Percentiles rank a stretch among this genome's conserved stretches.
These are phyloP conservation scores for Pouteria campechiana DNA, from an alignment of 179 eudicot species.

Conservation along the genomic window DNA sequence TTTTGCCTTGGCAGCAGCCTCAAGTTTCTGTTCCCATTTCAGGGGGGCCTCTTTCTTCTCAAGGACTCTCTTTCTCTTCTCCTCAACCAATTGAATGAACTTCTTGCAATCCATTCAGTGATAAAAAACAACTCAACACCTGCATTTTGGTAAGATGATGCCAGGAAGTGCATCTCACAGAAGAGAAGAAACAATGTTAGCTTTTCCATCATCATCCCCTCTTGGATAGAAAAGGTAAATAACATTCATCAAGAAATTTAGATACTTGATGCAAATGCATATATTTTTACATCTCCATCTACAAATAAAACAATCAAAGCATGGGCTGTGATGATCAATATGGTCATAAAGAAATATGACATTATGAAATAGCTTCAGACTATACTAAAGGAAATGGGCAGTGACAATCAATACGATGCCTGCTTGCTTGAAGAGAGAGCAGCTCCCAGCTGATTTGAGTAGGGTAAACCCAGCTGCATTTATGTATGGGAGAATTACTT, in stretches of 20 bases:
- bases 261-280: background rate
- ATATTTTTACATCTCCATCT: background rate
- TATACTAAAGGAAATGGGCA: background rate
- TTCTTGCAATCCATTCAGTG: conserved; percentile 81
- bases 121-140: conserved; percentile 55
- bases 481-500: no score
- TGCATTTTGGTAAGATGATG: conserved; percentile 99
- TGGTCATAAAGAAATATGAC: no score
- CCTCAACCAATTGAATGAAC: conserved; percentile 87
- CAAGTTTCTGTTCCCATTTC: conserved; percentile 90
- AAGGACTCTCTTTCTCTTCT: conserved; percentile 66
- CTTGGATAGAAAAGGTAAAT: background rate
- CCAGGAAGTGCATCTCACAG: conserved; percentile 90
- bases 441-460: no score
- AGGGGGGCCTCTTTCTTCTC: conserved; percentile 87
- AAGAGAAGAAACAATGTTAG: conserved; percentile 87
- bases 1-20: conserved; percentile 65
- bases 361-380: no score
- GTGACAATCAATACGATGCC: no score
- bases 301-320: background rate
- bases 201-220: conserved; percentile 41
- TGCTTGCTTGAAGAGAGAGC: no score
- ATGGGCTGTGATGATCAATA: no score
- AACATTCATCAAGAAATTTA: background rate
- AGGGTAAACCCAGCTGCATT: no score